These are phyloP conservation scores for Pythium vanterpoolii DNA, from an alignment of 352 stramenopile genomes.

Conservation along the genomic window DNA sequence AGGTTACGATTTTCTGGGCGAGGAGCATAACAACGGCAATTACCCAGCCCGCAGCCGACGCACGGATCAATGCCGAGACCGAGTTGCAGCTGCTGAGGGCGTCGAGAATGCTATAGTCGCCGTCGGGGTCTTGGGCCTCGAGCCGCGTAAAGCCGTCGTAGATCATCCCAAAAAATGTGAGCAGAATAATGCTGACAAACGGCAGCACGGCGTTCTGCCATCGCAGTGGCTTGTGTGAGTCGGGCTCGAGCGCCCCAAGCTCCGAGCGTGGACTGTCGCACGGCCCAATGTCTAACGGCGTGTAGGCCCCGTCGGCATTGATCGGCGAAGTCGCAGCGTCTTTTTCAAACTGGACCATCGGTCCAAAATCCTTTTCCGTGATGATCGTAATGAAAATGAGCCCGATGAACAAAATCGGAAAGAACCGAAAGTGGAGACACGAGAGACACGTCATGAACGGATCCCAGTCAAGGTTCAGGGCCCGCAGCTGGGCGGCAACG, in stretches of 20 bases:
- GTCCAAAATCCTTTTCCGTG: conserved; percentile 84
- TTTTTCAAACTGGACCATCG: conserved; percentile 87
- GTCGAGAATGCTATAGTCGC: conserved; percentile 55
- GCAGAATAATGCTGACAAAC: conserved; percentile 75
- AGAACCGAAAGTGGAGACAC: conserved; percentile 84
- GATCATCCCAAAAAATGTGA: conserved; percentile 88
- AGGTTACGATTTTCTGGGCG: conserved; percentile 78
- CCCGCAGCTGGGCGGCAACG: conserved; percentile 67
- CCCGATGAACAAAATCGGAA: conserved; percentile 85
- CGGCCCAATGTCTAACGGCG: conserved; percentile 53
- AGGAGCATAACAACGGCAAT: conserved; percentile 71
- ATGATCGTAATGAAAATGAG: conserved; percentile 91
- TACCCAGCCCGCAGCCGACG: conserved; percentile 72
- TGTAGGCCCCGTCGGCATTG: conserved; percentile 52
- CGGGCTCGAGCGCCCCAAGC: conserved; percentile 63
- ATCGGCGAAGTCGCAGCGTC: conserved; percentile 72
- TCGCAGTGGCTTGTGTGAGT: conserved; percentile 65
- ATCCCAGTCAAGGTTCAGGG: conserved; percentile 83
- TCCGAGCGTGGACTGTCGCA: conserved; percentile 68
- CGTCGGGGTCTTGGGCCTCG: conserved; percentile 40
- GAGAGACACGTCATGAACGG: conserved; percentile 85
- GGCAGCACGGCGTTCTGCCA: conserved; percentile 87
- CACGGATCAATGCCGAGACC: conserved; percentile 71
- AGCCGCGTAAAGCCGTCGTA: conserved; percentile 68
- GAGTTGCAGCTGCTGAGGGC: conserved; percentile 79